A percentile compares a stretch with the other conserved stretches of the same genome.
Evolutionary conservation across 192 early-diverging fungal genomes (phyloP).

Genomic region (Coemansia sp.): DNA sequence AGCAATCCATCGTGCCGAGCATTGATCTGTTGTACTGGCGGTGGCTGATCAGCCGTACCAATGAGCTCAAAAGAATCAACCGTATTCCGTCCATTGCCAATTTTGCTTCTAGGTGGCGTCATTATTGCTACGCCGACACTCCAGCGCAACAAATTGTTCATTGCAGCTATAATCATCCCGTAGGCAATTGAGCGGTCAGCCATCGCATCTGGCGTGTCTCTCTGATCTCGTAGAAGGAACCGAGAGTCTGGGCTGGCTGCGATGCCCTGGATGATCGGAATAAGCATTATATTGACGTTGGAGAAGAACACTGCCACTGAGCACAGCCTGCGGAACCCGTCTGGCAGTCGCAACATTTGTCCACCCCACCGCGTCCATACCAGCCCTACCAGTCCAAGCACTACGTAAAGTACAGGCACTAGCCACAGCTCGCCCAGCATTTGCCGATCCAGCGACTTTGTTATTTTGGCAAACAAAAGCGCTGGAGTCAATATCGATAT

Average conservation of each 20-base stretch:
- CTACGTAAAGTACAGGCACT: slow-evolving; percentile 54
- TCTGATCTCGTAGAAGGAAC: slow-evolving; percentile 39
- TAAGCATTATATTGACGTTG: slow-evolving; percentile 70
- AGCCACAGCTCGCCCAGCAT: slow-evolving; percentile 66
- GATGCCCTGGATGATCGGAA: slow-evolving; percentile 62
- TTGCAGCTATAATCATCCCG: slow-evolving; percentile 67
- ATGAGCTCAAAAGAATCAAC: slow-evolving; percentile 1
- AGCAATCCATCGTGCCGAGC: background rate
- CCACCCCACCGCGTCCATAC: slow-evolving; percentile 25
- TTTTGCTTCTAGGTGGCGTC: slow-evolving; percentile 10
- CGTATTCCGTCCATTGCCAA: background rate
- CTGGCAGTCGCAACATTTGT: slow-evolving; percentile 32
- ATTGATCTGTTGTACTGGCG: background rate
- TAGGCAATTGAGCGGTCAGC: slow-evolving; percentile 68
- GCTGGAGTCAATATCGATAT: slow-evolving; percentile 68
- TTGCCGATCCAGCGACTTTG: slow-evolving; percentile 58
- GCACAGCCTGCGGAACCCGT: slow-evolving; percentile 61
- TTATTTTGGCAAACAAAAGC: slow-evolving; percentile 71
- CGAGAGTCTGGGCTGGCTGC: slow-evolving; percentile 37
- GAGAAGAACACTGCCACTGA: slow-evolving; percentile 62
- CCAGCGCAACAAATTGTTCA: slow-evolving; percentile 75
- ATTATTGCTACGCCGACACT: slow-evolving; percentile 67
- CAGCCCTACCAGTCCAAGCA: slow-evolving; percentile 28
- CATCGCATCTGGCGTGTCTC: slow-evolving; percentile 36
- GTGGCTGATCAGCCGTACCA: background rate